Percentiles rank a stretch among this genome's conserved stretches.
These are phyloP conservation scores for Pyrus hybrid DNA, from an alignment of 331 rosid genomes.

Conservation along the genomic window DNA sequence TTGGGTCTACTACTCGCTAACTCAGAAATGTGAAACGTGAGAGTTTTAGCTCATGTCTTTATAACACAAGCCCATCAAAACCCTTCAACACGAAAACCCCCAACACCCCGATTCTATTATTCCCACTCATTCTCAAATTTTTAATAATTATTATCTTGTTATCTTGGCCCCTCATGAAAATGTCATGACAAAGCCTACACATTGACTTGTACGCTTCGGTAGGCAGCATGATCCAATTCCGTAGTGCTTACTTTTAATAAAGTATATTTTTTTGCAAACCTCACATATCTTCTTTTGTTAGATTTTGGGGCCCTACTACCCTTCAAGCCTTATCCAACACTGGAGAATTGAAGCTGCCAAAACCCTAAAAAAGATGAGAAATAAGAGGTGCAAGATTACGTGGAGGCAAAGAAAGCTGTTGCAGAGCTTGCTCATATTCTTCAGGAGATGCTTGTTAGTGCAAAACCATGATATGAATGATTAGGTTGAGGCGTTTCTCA, in stretches of 20 bases:
- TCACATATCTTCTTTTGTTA: neutral
- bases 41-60: too few species aligned
- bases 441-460: neutral
- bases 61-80: too few species aligned
- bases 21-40: rapidly evolving
- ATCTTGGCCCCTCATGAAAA: neutral
- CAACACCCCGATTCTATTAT: too few species aligned
- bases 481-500: too few species aligned
- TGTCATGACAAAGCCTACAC: neutral
- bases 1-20: too few species aligned
- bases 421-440: neutral
- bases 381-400: neutral
- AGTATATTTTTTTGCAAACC: neutral
- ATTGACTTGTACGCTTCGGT: neutral
- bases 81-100: too few species aligned
- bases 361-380: neutral
- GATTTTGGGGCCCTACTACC: neutral
- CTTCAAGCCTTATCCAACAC: neutral
- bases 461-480: neutral
- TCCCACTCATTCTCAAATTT: too few species aligned
- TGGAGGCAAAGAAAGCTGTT: neutral
- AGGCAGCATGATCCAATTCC: neutral
- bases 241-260: neutral
- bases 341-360: neutral
- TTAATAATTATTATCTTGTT: too few species aligned